Conservation (phyloP, 208 protist genomes). For the Acanthamoeba lenticulata region DNA sequence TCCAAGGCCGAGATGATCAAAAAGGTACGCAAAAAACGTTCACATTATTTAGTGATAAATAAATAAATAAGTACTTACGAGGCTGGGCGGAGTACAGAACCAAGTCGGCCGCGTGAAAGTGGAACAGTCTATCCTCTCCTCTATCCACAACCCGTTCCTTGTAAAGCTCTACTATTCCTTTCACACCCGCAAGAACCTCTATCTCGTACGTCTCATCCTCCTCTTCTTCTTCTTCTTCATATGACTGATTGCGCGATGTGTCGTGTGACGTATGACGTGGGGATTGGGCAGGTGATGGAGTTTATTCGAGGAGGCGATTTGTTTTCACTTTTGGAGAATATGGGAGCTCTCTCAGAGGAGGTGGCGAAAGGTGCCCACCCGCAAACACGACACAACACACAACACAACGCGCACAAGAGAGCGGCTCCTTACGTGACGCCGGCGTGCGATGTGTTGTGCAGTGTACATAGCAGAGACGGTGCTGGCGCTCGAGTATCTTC, state of each 20-base stretch:
- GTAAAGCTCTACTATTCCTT: slow-evolving; percentile 89
- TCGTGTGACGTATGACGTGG: not conserved
- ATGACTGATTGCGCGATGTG: not conserved
- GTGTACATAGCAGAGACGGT: slow-evolving; percentile 85
- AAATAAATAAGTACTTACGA: not conserved
- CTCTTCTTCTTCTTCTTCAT: not conserved
- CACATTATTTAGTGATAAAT: not conserved
- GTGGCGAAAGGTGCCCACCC: not conserved
- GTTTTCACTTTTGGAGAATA: slow-evolving; percentile 75
- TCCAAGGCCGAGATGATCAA: slow-evolving; percentile 83
- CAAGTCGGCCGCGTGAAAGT: slow-evolving; percentile 84
- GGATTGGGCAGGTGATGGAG: slow-evolving; percentile 86
- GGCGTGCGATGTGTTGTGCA: no score
- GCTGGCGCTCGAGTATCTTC: slow-evolving; percentile 85
- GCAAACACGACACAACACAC: not conserved
- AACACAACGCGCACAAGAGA: slow-evolving; percentile 70
- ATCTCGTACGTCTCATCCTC: not conserved
- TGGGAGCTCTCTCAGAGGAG: slow-evolving; percentile 46
- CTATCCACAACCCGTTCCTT: slow-evolving; percentile 83
- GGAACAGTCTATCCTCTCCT: slow-evolving; percentile 83
- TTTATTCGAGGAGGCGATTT: slow-evolving; percentile 88
- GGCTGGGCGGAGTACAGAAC: slow-evolving; percentile 59
- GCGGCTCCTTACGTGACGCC: not conserved
- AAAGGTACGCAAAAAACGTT: slow-evolving; percentile 65
- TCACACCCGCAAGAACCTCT: slow-evolving; percentile 75